Base-by-base conservation (phyloP, 1,284 basidiomycete species). In the Ustilago xerochloae region DNA sequence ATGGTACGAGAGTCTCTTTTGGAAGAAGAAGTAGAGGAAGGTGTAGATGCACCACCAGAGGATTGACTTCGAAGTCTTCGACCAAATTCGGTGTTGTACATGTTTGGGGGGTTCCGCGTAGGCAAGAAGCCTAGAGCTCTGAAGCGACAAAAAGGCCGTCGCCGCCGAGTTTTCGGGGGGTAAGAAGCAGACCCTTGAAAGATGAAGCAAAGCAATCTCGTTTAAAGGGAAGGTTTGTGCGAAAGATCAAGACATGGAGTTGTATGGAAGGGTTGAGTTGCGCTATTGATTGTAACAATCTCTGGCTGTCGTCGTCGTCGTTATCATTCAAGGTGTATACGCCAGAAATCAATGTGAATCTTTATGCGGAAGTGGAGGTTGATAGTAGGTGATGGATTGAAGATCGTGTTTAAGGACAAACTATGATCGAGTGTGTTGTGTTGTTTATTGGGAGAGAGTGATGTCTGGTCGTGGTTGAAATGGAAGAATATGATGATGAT, bases 21-120 rank as follows among this genome's bases (percentile, higher is more conserved):
- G 6, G 64, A 67, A 30, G 58, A 62, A 2, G 70, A 67, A 30
- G 58, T 59, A 2, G 70, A 66, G 4, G 41, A 68, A 4, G 71
- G 63, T 10, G 72, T 60, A 5, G 66, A 63, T 30, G n/a, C n/a
- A n/a, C 61, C 65, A 26, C 77, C 75, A 7, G 75, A 66, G 26
- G 75, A 78, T 32, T 80, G 77, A 48, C 63, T 75, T 1, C 79
- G 61, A 15, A 80, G 63, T 43, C 79, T 50, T 13, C 76, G 66
- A 22, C 74, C 79, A 41, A 80, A 79, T 24, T 80, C 79, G 51
- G 77, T 75, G 49, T 81, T 74, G 68, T 81, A 80, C 80, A 81
- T 81, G 48, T 8, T 50, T 55, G 18, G 32, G 6, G n/a, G n/a
- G n/a, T n/a, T n/a, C n/a, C n/a, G n/a, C n/a, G 29, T 33, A 43